Base-by-base conservation (phyloP, 306 rosid species). In the Lotus japonicus region DNA sequence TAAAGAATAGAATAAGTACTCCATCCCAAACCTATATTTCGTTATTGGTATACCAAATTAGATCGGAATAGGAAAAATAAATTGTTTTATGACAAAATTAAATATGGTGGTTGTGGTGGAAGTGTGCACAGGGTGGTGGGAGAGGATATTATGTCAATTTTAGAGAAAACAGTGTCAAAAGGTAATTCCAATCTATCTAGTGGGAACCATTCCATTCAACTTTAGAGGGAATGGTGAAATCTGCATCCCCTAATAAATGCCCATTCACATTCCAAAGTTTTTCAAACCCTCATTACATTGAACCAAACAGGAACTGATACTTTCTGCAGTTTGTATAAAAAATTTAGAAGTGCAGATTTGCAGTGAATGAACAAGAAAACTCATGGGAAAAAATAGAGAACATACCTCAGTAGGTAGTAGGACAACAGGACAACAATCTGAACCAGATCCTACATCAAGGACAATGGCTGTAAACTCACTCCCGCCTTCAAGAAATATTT, bases 391-490 rank as follows among this genome's bases (percentile, higher is more conserved):
- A 14, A 11, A 72, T 64, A 64, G 7, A 17, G 75, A 59, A 42
- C 42, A 50, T 72, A 88, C 98, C 92, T 92, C 97, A 19, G 97
- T 92, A 75, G 97, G 98, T 49, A 92, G 85, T 66, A 92, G 80
- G 9, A 83, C 96, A 75, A 92, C 97, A 68, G 98, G 97, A 71
- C 58, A 84, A 60, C 82, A 52, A 80, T 89, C 84, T 62, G 73
- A 77, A 80, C 86, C 91, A 71, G 89, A 82, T 71, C 97, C 97
- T 19, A 92, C 95, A 68, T 89, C 98, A 71, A 92, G 95, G 74
- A 92, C 89, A 70, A 92, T 90, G 59, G 97, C 91, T 4, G 98
- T 92, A 84, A 92, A 92, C 78, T 92, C 98, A 80, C 87, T 88
- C 66, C 98, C 98, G 77, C 91, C 95, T 79, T 92, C 91, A 77